Evolutionary conservation across 495 filamentous ascomycete genomes (phyloP).

Genomic region (Corynascus novoguineensis): DNA sequence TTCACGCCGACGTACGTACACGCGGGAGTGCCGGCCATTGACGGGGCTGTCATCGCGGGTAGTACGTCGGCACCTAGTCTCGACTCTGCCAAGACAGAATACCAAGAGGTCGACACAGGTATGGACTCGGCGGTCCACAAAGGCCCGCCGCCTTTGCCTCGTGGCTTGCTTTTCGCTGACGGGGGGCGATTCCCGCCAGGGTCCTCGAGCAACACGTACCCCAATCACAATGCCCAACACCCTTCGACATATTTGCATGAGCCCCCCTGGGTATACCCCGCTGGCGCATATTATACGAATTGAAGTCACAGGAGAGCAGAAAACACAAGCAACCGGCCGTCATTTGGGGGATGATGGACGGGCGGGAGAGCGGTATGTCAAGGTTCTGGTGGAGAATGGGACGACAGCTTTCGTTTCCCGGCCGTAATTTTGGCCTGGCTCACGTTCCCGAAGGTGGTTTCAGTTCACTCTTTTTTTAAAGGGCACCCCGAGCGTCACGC

Average conservation of each 20-base stretch:
- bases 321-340: too few species aligned
- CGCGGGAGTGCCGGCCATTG: constrained; percentile 36
- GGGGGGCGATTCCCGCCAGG: neutral
- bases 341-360: too few species aligned
- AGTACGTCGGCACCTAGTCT: constrained; percentile 15
- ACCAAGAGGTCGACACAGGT: constrained; percentile 25
- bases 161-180: constrained; percentile 3
- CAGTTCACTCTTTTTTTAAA: too few species aligned
- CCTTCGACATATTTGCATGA: constrained; percentile 6
- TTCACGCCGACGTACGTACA: constrained; percentile 35
- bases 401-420: too few species aligned
- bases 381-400: neutral
- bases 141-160: neutral
- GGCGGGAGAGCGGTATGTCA: too few species aligned
- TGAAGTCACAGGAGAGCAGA: constrained; percentile 3
- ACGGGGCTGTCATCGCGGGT: constrained; percentile 19
- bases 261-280: neutral
- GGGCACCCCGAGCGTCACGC: too few species aligned
- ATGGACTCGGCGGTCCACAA: neutral
- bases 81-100: constrained; percentile 19
- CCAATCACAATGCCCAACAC: neutral
- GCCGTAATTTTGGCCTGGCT: too few species aligned
- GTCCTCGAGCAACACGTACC: constrained; percentile 5
- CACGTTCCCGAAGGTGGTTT: too few species aligned
- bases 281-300: neutral